Percentiles rank a stretch among this genome's conserved stretches.
Evolutionary conservation across 352 stramenopile genomes (phyloP).

Genomic region (Phytophthora aleatoria): DNA sequence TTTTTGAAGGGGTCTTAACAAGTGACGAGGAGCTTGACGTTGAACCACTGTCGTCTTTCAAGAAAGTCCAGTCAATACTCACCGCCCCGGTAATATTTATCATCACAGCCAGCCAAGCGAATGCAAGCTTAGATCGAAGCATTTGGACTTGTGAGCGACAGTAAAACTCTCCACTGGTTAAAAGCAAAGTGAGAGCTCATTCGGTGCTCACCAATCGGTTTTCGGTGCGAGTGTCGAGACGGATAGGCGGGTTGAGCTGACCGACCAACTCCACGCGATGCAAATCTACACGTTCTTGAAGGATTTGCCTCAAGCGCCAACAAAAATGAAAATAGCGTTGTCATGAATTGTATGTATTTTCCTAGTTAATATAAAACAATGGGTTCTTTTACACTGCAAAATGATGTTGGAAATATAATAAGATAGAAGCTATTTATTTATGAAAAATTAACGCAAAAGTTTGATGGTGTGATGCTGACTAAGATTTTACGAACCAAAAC

Average conservation of each 20-base stretch:
- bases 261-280: conserved; percentile 1
- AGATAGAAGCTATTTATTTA: neutral
- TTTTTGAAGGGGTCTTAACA: neutral
- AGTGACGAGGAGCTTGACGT: conserved; percentile 10
- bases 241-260: conserved; percentile 4
- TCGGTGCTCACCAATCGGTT: conserved; percentile 1
- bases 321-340: neutral
- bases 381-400: no score
- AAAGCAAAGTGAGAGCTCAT: conserved; percentile 7
- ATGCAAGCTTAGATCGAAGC: conserved; percentile 2
- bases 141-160: neutral
- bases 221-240: conserved; percentile 2
- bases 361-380: neutral
- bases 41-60: conserved; percentile 6
- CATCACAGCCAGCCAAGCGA: neutral
- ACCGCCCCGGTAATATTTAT: neutral
- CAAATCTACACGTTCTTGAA: conserved; percentile 3
- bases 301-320: neutral
- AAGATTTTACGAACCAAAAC: neutral
- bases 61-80: conserved; percentile 1
- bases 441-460: no score
- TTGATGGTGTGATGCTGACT: neutral
- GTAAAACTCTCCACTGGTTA: neutral
- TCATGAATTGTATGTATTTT: neutral
- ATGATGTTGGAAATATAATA: neutral